These are phyloP conservation scores for Beauveria rudraprayagi DNA, from an alignment of 2,329 filamentous ascomycete genomes.

Conservation along the genomic window DNA sequence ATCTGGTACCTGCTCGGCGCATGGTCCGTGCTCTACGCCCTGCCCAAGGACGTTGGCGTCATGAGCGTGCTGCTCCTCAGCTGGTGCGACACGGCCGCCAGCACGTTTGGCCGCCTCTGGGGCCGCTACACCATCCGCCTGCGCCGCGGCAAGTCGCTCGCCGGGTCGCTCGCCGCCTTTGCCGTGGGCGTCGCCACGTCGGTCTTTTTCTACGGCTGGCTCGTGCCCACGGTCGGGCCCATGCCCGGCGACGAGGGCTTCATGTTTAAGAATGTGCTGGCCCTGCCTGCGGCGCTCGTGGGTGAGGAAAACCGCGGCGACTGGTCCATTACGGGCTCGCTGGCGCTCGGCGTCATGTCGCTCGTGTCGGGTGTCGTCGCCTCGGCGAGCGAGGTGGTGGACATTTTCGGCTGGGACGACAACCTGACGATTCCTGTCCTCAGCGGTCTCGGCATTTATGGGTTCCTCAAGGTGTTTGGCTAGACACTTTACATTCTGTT, in stretches of 20 bases:
- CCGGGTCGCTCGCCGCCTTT: constrained; percentile 79
- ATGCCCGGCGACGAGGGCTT: constrained; percentile 61
- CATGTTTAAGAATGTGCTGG: constrained; percentile 72
- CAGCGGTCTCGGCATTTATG: constrained; percentile 82
- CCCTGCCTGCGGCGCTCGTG: constrained; percentile 55
- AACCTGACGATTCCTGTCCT: constrained; percentile 94
- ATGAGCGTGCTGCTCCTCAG: constrained; percentile 84
- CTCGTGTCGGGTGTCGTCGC: constrained; percentile 83
- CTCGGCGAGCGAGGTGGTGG: constrained; percentile 80
- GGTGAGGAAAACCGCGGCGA: constrained; percentile 51
- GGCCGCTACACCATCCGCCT: constrained; percentile 83
- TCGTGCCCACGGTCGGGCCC: constrained; percentile 61
- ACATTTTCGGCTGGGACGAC: constrained; percentile 92
- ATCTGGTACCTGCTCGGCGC: constrained; percentile 93
- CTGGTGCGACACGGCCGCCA: constrained; percentile 97
- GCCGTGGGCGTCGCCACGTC: constrained; percentile 76
- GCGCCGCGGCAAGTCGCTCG: constrained; percentile 81
- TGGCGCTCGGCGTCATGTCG: constrained; percentile 74
- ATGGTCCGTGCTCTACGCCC: constrained; percentile 76
- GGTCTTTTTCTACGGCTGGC: constrained; percentile 77
- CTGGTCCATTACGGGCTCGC: constrained; percentile 56
- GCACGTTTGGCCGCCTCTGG: constrained; percentile 84
- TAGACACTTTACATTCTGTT: constrained; percentile 22
- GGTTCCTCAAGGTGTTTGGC: constrained; percentile 81
- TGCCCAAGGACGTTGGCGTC: constrained; percentile 88